Evolutionary conservation across 345 rosid genomes (phyloP), one percentile per base, ranked within the genome.

Genomic region (Citrus sinensis): DNA sequence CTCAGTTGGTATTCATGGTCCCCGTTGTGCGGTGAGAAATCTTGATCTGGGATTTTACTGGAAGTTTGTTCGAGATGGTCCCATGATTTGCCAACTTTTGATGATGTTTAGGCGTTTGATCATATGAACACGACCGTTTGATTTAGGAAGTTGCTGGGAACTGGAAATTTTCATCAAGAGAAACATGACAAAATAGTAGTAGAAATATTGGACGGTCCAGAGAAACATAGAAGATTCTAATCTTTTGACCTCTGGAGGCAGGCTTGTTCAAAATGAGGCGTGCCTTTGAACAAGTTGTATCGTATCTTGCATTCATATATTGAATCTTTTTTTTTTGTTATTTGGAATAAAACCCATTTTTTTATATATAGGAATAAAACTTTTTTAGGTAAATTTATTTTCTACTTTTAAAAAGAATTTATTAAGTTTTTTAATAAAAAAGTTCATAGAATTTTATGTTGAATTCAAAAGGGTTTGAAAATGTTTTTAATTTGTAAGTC

Each of bases 41-140:
- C 84, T 40, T 22, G 42, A 67, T 42, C 78, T 56, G 27, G 55
- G 77, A 73, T 76, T 72, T 46, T 62, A 68, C 46, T 62, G 80
- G 84, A 24, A 68, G 35, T 39, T 54, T 10, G 58, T 4, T 19
- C 10, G 27, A 62, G 5, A 1, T 39, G 76, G 55, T 2, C 67
- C 67, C 76, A 20, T 7, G 67, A 70, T 19, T 16, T 69, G 34
- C n/a, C 58, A 69, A 24, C 14, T 46, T 5, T 30, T 51, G 37
- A 55, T 35, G 74, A 14, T 7, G 20, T n/a, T 29, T 29, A 2
- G 6, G 35, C 74, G 35, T 51, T 9, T 70, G 60, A 70, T 70
- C n/a, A 27, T 7, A 46, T 6, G 58, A 27, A 16, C 35, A 14
- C 17, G 34, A 70, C 73, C 35, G 40, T 17, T 70, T 17, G 60